phyloP scores from a whole-genome alignment of 1,139 yeast genomes.

The Kodamaea arcana region DNA sequence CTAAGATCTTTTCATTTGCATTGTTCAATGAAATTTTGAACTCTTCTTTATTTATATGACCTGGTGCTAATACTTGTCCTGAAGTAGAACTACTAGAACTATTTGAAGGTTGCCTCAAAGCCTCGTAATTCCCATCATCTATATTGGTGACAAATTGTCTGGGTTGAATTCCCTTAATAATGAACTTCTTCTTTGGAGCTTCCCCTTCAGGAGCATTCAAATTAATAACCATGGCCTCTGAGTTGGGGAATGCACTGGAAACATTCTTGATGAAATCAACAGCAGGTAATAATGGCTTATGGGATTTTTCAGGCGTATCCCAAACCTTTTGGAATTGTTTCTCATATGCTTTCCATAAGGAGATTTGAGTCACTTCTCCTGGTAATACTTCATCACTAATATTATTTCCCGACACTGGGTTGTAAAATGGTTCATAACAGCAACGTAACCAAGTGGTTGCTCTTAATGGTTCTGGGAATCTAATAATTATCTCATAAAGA shows the following conservation, averaged over 20 bases:
- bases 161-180: conserved; percentile 77
- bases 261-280: conserved; percentile 96
- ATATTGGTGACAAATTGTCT: conserved; percentile 43
- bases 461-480: conserved; percentile 79
- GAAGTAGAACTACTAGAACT: conserved; percentile 8
- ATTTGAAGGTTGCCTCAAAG: conserved; percentile 23
- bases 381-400: conserved; percentile 23
- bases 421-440: conserved; percentile 64
- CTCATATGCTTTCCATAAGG: conserved; percentile 94
- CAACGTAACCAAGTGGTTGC: conserved; percentile 96
- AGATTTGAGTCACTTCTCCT: conserved; percentile 92
- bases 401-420: conserved; percentile 6
- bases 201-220: conserved; percentile 47
- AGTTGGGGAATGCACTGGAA: conserved; percentile 82
- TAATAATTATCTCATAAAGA: conserved; percentile 58
- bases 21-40: conserved; percentile 28
- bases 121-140: conserved; percentile 45
- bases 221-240: conserved; percentile 87
- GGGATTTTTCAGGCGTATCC: conserved; percentile 30
- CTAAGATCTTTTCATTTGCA: conserved; percentile 22
- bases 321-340: conserved; percentile 59
- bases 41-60: conserved; percentile 34
- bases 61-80: conserved; percentile 27
- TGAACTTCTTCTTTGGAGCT: conserved; percentile 64
- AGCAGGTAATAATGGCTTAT: conserved; percentile 76